Percentiles rank a stretch among this genome's conserved stretches.
Evolutionary conservation across 768 basidiomycete species (phyloP).

Genomic region (Rhizopogon vesiculosus): DNA sequence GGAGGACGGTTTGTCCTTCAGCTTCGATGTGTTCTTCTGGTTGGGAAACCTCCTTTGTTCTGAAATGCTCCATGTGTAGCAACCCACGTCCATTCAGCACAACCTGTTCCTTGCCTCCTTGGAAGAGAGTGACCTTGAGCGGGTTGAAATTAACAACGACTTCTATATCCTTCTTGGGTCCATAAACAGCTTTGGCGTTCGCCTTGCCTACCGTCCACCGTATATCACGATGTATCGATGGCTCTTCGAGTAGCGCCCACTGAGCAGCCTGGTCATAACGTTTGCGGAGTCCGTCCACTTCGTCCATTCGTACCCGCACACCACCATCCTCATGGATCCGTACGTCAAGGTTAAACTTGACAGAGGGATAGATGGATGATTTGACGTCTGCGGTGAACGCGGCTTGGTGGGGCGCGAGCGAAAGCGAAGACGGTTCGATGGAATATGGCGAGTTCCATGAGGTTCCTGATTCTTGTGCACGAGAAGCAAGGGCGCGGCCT

Average conservation of each 20-base stretch:
- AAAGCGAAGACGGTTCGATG: slow-evolving; percentile 49
- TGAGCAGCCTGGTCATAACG: slow-evolving; percentile 89
- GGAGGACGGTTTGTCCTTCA: slow-evolving; percentile 46
- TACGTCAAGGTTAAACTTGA: slow-evolving; percentile 78
- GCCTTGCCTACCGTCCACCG: slow-evolving; percentile 65
- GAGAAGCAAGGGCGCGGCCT: slow-evolving; percentile 76
- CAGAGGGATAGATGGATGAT: slow-evolving; percentile 78
- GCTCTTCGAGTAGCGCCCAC: slow-evolving; percentile 83
- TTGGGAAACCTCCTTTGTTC: slow-evolving; percentile 47
- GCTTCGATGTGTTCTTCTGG: slow-evolving; percentile 31
- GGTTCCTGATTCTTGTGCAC: slow-evolving; percentile 52
- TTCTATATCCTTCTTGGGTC: slow-evolving; percentile 56
- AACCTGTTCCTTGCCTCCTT: slow-evolving; percentile 77
- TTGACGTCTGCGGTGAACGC: slow-evolving; percentile 71
- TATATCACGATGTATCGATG: slow-evolving; percentile 52
- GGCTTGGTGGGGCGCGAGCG: slow-evolving; percentile 46
- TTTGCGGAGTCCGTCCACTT: slow-evolving; percentile 71
- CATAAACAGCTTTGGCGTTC: slow-evolving; percentile 61
- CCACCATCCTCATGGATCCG: slow-evolving; percentile 86
- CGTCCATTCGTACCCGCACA: slow-evolving; percentile 90
- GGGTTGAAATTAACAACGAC: slow-evolving; percentile 73
- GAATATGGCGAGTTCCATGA: slow-evolving; percentile 88
- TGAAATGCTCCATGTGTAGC: slow-evolving; percentile 98
- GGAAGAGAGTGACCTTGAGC: slow-evolving; percentile 65
- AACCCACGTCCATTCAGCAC: slow-evolving; percentile 87